These are phyloP conservation scores for Sistotremastrum suecicum DNA, from an alignment of 768 basidiomycete species.

Conservation along the genomic window DNA sequence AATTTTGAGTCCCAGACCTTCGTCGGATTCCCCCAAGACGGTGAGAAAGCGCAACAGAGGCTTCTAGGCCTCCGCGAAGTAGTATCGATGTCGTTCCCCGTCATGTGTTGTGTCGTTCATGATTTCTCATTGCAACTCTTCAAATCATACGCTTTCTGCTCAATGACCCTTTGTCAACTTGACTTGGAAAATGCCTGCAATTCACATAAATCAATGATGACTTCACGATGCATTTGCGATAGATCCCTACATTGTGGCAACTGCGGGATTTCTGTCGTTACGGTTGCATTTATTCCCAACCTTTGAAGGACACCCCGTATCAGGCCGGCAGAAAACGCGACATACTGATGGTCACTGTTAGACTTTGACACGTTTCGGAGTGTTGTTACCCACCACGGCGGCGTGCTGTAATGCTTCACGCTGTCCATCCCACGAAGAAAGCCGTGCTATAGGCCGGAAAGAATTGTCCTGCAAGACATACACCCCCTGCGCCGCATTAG, in stretches of 20 bases:
- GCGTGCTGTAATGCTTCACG: slow-evolving; percentile 59
- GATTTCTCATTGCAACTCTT: too few relatives aligned
- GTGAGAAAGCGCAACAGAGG: too few relatives aligned
- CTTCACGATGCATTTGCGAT: background rate
- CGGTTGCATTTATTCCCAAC: slow-evolving; percentile 61
- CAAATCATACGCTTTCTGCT: background rate
- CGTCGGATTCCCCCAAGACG: too few relatives aligned
- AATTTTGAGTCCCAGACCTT: too few relatives aligned
- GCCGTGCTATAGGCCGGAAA: slow-evolving; percentile 70
- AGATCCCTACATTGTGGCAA: slow-evolving; percentile 68
- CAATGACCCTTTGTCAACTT: slow-evolving; percentile 55
- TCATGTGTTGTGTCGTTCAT: too few relatives aligned
- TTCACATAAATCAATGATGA: background rate
- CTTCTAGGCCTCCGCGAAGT: too few relatives aligned
- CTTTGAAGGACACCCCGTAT: slow-evolving; percentile 71
- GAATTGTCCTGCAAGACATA: slow-evolving; percentile 88
- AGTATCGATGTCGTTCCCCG: too few relatives aligned
- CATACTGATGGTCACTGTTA: slow-evolving; percentile 36
- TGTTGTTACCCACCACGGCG: slow-evolving; percentile 38
- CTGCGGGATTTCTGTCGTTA: slow-evolving; percentile 63
- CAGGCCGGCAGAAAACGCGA: slow-evolving; percentile 69
- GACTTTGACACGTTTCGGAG: background rate
- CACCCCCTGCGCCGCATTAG: slow-evolving; percentile 44
- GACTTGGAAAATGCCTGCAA: slow-evolving; percentile 67
- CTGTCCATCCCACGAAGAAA: slow-evolving; percentile 72